Conservation (phyloP, 495 filamentous ascomycete species). For the Xylaria curta region DNA sequence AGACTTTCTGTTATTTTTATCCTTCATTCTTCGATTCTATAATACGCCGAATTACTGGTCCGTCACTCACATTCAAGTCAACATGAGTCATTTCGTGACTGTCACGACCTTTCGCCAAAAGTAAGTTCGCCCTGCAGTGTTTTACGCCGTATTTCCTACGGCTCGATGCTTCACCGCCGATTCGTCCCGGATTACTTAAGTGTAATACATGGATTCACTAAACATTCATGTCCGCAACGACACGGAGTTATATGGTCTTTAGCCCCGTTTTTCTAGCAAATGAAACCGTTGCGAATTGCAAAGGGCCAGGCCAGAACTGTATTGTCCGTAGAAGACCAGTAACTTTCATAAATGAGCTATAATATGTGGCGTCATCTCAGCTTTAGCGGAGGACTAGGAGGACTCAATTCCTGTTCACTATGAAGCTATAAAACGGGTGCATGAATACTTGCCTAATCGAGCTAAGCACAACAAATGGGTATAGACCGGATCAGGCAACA, state of each 20-base stretch:
- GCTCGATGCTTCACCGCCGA: neutral
- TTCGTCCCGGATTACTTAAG: neutral
- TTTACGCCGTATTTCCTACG: neutral
- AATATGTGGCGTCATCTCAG: neutral
- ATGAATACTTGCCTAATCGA: neutral
- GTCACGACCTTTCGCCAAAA: neutral
- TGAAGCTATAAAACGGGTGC: neutral
- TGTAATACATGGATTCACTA: neutral
- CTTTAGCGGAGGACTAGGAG: neutral
- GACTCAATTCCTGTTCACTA: neutral
- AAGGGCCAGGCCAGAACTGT: neutral
- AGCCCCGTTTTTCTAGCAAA: neutral
- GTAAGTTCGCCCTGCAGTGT: neutral
- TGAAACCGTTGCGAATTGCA: neutral
- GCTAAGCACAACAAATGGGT: neutral
- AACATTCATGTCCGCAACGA: neutral
- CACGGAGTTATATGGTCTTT: neutral
- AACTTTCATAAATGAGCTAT: neutral
- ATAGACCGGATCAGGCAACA: neutral
- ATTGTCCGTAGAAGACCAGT: neutral
- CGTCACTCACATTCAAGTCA: neutral
- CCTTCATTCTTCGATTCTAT: neutral
- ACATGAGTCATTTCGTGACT: too few relatives aligned
- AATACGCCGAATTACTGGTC: neutral
- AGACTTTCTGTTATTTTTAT: neutral